phyloP scores from a whole-genome alignment of 1,284 basidiomycete species.

The Cutaneotrichosporon cavernicola region DNA sequence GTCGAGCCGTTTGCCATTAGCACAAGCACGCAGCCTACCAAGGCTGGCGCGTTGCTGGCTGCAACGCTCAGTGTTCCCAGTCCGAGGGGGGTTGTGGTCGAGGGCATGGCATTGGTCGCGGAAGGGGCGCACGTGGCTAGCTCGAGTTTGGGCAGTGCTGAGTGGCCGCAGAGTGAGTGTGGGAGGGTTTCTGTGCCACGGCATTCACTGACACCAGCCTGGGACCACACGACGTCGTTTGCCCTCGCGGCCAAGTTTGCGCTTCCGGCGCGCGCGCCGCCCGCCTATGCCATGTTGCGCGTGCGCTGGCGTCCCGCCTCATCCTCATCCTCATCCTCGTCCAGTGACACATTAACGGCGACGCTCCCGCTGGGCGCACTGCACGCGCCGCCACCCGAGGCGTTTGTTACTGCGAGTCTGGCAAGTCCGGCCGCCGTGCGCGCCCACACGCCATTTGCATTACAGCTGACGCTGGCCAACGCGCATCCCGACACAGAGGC shows the following conservation, averaged over 20 bases:
- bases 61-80: slow-evolving; percentile 12
- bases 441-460: slow-evolving; percentile 35
- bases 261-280: slow-evolving; percentile 3
- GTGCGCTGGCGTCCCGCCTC: slow-evolving; percentile 21
- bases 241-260: slow-evolving; percentile 31
- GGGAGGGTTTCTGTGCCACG: too few species aligned
- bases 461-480: slow-evolving; percentile 41
- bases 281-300: background rate
- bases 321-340: background rate
- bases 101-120: slow-evolving; percentile 5
- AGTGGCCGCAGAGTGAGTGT: slow-evolving; percentile 30
- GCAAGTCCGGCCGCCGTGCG: slow-evolving; percentile 22
- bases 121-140: slow-evolving; percentile 23
- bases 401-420: slow-evolving; percentile 36
- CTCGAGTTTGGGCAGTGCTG: slow-evolving; percentile 15
- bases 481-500: slow-evolving; percentile 38
- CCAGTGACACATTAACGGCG: slow-evolving; percentile 5
- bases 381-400: slow-evolving; percentile 32
- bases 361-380: slow-evolving; percentile 35
- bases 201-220: slow-evolving; percentile 6
- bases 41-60: slow-evolving; percentile 9
- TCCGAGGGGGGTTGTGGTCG: slow-evolving; percentile 8
- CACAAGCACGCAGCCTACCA: slow-evolving; percentile 18
- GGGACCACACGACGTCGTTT: slow-evolving; percentile 17
- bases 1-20: slow-evolving; percentile 33